Percentiles rank a stretch among this genome's conserved stretches.
Evolutionary conservation across 75 land plant species (phyloP).

Genomic region (Gnetum montanum): DNA sequence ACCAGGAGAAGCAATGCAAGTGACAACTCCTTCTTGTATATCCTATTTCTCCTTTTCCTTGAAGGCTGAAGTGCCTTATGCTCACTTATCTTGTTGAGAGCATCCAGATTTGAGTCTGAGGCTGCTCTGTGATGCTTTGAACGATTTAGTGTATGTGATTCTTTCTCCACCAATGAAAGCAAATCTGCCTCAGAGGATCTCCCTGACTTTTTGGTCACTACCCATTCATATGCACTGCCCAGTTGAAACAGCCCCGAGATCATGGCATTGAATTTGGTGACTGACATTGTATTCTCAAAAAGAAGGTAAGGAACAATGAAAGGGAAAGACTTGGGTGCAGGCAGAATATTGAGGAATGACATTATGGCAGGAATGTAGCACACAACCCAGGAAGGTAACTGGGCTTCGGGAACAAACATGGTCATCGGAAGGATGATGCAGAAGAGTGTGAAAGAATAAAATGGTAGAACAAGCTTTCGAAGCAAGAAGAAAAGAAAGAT

Average conservation of each 20-base stretch:
- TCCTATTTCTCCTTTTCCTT: constrained; percentile 54
- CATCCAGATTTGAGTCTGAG: constrained; percentile 44
- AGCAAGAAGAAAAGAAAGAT: constrained; percentile 76
- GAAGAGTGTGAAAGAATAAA: constrained; percentile 87
- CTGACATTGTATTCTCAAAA: constrained; percentile 93
- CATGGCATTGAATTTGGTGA: constrained; percentile 91
- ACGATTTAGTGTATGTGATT: constrained; percentile 8
- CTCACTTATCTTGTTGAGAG: constrained; percentile 10
- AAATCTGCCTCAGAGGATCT: constrained; percentile 77
- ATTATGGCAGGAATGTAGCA: constrained; percentile 74
- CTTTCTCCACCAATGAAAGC: constrained; percentile 24
- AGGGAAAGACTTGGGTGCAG: constrained; percentile 67
- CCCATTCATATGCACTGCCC: constrained; percentile 81
- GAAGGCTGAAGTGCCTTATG: constrained; percentile 3
- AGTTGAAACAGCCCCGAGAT: constrained; percentile 81
- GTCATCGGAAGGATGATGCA: constrained; percentile 88
- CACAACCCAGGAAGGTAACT: constrained; percentile 76
- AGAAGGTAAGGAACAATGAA: constrained; percentile 75
- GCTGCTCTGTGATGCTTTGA: constrained; percentile 20
- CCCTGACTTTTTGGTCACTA: constrained; percentile 87
- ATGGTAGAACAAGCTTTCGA: constrained; percentile 73
- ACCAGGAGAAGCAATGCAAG: constrained; percentile 71
- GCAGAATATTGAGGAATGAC: constrained; percentile 79
- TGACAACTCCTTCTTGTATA: constrained; percentile 65
- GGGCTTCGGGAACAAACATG: constrained; percentile 85